These are phyloP conservation scores for Carex parvula DNA, from an alignment of 176 grass and related monocot species.

Conservation along the genomic window DNA sequence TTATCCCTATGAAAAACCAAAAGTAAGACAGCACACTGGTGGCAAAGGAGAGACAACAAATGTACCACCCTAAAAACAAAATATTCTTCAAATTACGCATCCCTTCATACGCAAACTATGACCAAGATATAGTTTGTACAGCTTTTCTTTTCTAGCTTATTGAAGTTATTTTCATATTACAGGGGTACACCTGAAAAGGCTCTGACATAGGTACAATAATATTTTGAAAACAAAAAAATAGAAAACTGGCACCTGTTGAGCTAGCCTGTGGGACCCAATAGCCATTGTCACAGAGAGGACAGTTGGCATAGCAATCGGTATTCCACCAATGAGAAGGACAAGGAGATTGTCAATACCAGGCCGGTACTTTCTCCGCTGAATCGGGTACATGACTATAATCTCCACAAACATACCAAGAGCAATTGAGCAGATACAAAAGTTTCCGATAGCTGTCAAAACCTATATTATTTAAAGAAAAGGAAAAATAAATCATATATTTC, in stretches of 20 bases:
- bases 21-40: neutral
- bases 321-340: constrained; percentile 91
- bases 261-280: constrained; percentile 75
- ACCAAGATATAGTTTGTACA: neutral
- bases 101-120: neutral
- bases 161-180: neutral
- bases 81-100: neutral
- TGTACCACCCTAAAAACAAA: neutral
- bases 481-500: neutral
- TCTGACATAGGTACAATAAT: neutral
- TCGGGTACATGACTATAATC: constrained; percentile 75
- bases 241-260: constrained; percentile 57
- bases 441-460: constrained; percentile 83
- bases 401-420: constrained; percentile 70
- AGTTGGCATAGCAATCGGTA: constrained; percentile 94
- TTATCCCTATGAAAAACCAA: neutral
- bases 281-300: constrained; percentile 95
- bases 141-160: neutral
- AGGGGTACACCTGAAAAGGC: neutral
- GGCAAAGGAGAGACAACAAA: neutral
- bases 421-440: constrained; percentile 91
- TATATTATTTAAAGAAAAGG: constrained; percentile 13
- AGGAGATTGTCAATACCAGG: constrained; percentile 86
- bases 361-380: constrained; percentile 67
- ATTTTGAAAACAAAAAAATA: neutral